Evolutionary conservation across 2,329 filamentous ascomycete species (phyloP).

Genomic region (Cytospora piceae): DNA sequence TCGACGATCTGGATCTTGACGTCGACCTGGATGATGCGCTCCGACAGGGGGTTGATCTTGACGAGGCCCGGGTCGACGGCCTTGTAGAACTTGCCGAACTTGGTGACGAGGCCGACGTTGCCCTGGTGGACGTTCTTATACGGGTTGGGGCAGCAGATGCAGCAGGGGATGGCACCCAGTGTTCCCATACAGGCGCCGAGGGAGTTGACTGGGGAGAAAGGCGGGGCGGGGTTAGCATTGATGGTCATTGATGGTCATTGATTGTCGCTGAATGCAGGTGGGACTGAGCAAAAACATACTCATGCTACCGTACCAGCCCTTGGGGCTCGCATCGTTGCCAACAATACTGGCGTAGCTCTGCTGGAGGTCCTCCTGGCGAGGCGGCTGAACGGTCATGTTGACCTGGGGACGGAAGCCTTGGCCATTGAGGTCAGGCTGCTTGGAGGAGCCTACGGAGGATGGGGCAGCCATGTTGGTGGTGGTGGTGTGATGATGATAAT

Average conservation of each 20-base stretch:
- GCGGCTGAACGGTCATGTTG: conserved; percentile 75
- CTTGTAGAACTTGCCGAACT: conserved; percentile 93
- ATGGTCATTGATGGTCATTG: neutral
- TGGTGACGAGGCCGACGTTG: conserved; percentile 92
- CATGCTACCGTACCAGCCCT: conserved; percentile 90
- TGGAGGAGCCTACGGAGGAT: conserved; percentile 29
- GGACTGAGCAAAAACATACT: conserved; percentile 55
- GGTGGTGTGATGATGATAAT: conserved; percentile 4
- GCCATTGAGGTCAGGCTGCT: conserved; percentile 34
- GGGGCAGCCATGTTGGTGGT: conserved; percentile 15
- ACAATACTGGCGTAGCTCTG: conserved; percentile 72
- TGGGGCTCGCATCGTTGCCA: conserved; percentile 67
- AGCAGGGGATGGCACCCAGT: conserved; percentile 87
- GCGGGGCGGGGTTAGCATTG: conserved; percentile 1
- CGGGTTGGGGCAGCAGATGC: conserved; percentile 89
- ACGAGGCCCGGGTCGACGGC: conserved; percentile 96
- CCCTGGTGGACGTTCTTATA: conserved; percentile 93
- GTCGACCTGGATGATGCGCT: conserved; percentile 87
- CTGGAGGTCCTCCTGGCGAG: conserved; percentile 82
- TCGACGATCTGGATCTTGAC: conserved; percentile 99
- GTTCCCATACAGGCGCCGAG: conserved; percentile 77
- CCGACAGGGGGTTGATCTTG: conserved; percentile 94
- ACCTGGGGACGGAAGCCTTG: conserved; percentile 54
- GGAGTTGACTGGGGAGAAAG: conserved; percentile 60
- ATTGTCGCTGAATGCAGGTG: neutral